These are phyloP conservation scores for Penicillium sp. DNA, from an alignment of 2,329 filamentous ascomycete species.

Conservation along the genomic window DNA sequence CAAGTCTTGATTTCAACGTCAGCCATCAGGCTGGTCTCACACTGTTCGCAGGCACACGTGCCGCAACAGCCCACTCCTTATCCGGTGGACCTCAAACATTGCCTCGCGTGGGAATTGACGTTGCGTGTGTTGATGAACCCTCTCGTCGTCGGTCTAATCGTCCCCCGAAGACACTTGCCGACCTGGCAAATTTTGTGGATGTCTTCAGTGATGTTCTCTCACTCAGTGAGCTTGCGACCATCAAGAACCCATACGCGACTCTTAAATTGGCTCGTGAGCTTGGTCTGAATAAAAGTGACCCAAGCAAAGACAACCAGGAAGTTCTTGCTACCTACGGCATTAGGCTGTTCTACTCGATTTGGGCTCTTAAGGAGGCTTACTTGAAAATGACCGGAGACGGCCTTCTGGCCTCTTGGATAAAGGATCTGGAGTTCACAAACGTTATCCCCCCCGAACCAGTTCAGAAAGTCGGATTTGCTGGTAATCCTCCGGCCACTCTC, in stretches of 20 bases:
- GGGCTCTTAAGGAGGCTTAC: constrained; percentile 65
- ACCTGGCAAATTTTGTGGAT: constrained; percentile 57
- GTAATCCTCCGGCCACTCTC: not conserved
- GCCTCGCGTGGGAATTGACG: constrained; percentile 57
- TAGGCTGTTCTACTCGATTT: constrained; percentile 62
- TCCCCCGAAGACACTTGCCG: constrained; percentile 47
- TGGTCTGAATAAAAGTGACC: constrained; percentile 12
- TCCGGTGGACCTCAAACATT: not conserved
- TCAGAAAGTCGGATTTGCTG: not conserved
- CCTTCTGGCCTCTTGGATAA: constrained; percentile 59
- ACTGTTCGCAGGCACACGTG: constrained; percentile 52
- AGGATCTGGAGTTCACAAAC: constrained; percentile 58
- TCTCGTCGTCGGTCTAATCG: constrained; percentile 10
- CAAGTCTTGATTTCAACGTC: constrained; percentile 60
- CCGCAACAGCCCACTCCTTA: constrained; percentile 7
- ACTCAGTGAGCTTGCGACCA: constrained; percentile 52
- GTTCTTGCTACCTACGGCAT: constrained; percentile 53
- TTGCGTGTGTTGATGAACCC: constrained; percentile 59
- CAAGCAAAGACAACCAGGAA: constrained; percentile 10
- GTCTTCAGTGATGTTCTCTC: constrained; percentile 62
- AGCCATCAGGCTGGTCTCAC: constrained; percentile 63
- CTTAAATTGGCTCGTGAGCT: constrained; percentile 12
- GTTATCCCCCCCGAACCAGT: constrained; percentile 50
- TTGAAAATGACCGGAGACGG: constrained; percentile 66
- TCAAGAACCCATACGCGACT: constrained; percentile 45